phyloP scores from a whole-genome alignment of 345 rosid species.

The Salix purpurea region DNA sequence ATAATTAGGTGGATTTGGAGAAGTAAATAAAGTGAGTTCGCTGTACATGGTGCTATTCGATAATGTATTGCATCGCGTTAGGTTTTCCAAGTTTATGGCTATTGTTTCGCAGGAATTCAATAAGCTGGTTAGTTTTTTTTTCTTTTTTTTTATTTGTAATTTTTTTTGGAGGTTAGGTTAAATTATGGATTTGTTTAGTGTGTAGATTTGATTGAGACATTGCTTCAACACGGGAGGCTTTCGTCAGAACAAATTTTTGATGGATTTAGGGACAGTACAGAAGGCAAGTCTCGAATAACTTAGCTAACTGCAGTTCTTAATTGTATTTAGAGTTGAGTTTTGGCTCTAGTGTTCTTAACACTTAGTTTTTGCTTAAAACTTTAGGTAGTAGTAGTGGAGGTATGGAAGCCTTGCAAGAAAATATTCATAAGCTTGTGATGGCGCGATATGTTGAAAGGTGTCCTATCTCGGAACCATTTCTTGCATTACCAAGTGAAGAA shows the following conservation, averaged over 20 bases:
- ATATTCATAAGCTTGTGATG: slow-evolving; percentile 47
- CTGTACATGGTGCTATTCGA: slow-evolving; percentile 57
- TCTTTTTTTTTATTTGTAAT: background rate
- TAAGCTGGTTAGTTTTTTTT: slow-evolving; percentile 37
- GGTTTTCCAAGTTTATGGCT: slow-evolving; percentile 62
- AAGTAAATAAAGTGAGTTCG: slow-evolving; percentile 37
- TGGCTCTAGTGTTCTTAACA: background rate
- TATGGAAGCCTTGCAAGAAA: slow-evolving; percentile 40
- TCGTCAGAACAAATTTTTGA: slow-evolving; percentile 66
- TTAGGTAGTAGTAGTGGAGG: slow-evolving; percentile 29
- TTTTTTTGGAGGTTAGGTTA: background rate
- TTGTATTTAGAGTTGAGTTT: background rate
- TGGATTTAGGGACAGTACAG: slow-evolving; percentile 36
- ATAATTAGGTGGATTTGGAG: slow-evolving; percentile 43
- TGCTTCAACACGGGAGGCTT: slow-evolving; percentile 83
- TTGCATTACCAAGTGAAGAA: slow-evolving; percentile 46
- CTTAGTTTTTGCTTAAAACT: background rate
- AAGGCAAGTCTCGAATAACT: slow-evolving; percentile 34
- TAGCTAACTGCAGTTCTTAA: too few species aligned
- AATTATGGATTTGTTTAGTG: slow-evolving; percentile 40
- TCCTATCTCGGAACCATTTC: slow-evolving; percentile 69
- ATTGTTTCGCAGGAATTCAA: slow-evolving; percentile 52
- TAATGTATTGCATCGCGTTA: slow-evolving; percentile 62
- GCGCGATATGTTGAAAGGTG: slow-evolving; percentile 72
- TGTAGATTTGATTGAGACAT: slow-evolving; percentile 55